A percentile compares a stretch with the other conserved stretches of the same genome.
Evolutionary conservation across 352 stramenopile species (phyloP).

Genomic region (Pythium brachiatum): DNA sequence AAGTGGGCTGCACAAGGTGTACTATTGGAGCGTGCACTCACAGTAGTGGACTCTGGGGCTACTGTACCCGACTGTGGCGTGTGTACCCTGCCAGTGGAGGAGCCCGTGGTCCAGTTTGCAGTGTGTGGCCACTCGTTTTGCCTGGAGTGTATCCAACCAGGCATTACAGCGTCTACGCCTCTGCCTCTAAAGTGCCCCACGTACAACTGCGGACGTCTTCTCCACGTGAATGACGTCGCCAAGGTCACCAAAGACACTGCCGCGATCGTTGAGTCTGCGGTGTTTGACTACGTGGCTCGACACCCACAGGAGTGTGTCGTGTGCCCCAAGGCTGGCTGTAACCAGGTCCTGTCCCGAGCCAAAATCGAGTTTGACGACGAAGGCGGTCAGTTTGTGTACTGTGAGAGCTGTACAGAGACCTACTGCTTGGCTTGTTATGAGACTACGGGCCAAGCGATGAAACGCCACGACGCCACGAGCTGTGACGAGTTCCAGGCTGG

Average conservation of each 20-base stretch:
- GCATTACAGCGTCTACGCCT: neutral
- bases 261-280: neutral
- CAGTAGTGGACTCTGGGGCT: neutral
- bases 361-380: neutral
- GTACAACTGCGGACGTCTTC: neutral
- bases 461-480: neutral
- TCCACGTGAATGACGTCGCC: neutral
- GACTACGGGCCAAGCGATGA: neutral
- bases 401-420: neutral
- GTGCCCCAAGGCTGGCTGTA: neutral
- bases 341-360: neutral
- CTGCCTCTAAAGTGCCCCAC: conserved; percentile 1
- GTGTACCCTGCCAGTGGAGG: neutral
- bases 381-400: neutral
- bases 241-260: neutral
- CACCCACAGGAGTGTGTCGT: neutral
- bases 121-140: neutral
- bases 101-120: neutral
- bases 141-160: neutral
- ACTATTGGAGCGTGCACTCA: neutral
- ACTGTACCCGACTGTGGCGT: neutral
- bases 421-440: neutral
- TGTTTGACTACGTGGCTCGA: neutral
- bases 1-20: neutral
- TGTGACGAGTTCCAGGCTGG: neutral